Evolutionary conservation across 139 green algal species (phyloP).

Genomic region (Pedinophyceae sp.): DNA sequence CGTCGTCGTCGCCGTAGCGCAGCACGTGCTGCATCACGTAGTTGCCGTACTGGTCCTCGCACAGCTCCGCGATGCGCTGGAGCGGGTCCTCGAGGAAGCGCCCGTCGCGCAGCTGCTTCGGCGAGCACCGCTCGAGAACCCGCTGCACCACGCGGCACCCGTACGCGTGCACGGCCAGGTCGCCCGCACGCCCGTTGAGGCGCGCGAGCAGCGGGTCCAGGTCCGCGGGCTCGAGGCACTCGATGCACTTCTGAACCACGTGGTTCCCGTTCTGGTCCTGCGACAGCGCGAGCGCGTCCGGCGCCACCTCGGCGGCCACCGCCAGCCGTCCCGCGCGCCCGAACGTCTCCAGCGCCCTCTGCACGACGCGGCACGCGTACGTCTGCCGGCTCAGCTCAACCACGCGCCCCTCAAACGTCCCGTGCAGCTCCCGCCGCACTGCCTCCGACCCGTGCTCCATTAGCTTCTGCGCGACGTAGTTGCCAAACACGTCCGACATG

Average conservation of each 20-base stretch:
- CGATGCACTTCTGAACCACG: slow-evolving; percentile 85
- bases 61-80: slow-evolving; percentile 25
- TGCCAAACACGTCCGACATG: slow-evolving; percentile 84
- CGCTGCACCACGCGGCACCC: slow-evolving; percentile 88
- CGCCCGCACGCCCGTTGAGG: slow-evolving; percentile 50
- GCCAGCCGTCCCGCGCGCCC: slow-evolving; percentile 10
- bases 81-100: slow-evolving; percentile 22
- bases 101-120: slow-evolving; percentile 14
- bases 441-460: slow-evolving; percentile 48
- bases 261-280: slow-evolving; percentile 94
- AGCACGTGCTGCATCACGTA: slow-evolving; percentile 85
- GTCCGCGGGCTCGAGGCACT: slow-evolving; percentile 50
- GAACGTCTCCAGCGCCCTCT: slow-evolving; percentile 68
- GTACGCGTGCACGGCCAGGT: slow-evolving; percentile 68
- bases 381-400: slow-evolving; percentile 74
- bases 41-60: slow-evolving; percentile 80
- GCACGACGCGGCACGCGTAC: slow-evolving; percentile 86
- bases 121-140: slow-evolving; percentile 72
- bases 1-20: slow-evolving; percentile 21
- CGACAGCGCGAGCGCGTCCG: slow-evolving; percentile 57
- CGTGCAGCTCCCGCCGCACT: no score
- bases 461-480: slow-evolving; percentile 76
- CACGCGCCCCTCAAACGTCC: no score
- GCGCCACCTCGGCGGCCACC: slow-evolving; percentile 46
- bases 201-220: slow-evolving; percentile 41